These are phyloP conservation scores for Leccinum uliginosum DNA, from an alignment of 768 basidiomycete genomes.

Conservation along the genomic window DNA sequence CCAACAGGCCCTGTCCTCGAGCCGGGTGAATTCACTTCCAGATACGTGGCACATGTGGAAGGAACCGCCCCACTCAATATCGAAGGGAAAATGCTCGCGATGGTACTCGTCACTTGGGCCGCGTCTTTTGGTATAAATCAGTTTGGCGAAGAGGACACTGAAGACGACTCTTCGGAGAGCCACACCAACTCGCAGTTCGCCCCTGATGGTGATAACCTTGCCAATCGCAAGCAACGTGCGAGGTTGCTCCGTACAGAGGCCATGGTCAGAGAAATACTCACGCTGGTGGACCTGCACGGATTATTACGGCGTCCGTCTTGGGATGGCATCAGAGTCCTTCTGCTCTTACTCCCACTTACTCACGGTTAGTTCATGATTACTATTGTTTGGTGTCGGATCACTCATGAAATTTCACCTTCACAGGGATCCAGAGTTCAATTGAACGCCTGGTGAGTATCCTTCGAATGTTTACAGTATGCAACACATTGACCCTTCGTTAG, in stretches of 20 bases:
- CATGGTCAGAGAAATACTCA: constrained; percentile 74
- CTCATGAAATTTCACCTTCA: constrained; percentile 5
- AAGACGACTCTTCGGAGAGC: constrained; percentile 3
- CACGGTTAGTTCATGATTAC: constrained; percentile 51
- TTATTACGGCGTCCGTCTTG: constrained; percentile 77
- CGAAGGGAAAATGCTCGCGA: constrained; percentile 72
- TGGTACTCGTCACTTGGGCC: constrained; percentile 85
- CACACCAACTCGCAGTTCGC: constrained; percentile 6
- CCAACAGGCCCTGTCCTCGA: constrained; percentile 79
- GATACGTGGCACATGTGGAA: constrained; percentile 63
- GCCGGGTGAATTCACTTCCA: constrained; percentile 69
- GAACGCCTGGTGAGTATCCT: constrained; percentile 19
- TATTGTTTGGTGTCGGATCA: background rate
- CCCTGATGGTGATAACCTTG: constrained; percentile 26
- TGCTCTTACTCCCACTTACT: constrained; percentile 78
- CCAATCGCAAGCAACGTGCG: constrained; percentile 35
- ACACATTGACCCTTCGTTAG: constrained; percentile 28
- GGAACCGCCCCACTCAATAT: constrained; percentile 59
- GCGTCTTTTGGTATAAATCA: constrained; percentile 86
- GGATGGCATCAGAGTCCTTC: constrained; percentile 79
- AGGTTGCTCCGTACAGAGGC: constrained; percentile 55
- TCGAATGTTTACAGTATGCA: background rate
- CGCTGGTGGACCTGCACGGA: constrained; percentile 75
- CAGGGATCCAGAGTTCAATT: constrained; percentile 26
- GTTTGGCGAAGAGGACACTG: constrained; percentile 45